Evolutionary conservation across 495 filamentous ascomycete genomes (phyloP).

Genomic region (Aspergillus steynii): DNA sequence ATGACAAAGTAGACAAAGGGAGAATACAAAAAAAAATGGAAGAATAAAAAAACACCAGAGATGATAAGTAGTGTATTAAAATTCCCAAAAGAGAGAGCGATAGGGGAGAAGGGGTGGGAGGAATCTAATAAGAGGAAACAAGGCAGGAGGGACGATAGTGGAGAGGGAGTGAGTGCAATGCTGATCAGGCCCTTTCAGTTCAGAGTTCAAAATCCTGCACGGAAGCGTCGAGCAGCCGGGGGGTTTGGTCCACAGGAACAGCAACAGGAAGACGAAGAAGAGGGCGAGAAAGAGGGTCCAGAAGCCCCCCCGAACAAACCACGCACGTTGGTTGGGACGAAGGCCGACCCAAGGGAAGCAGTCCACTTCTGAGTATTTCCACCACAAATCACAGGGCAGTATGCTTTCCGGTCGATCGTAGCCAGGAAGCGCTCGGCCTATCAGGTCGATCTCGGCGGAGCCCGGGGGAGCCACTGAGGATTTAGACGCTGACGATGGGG

Average conservation of each 20-base stretch:
- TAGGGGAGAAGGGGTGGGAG: conserved; percentile 5
- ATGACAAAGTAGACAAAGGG: conserved; percentile 7
- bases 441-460: conserved; percentile 17
- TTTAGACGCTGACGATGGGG: conserved; percentile 14
- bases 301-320: conserved; percentile 7
- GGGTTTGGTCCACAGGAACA: conserved; percentile 18
- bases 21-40: conserved; percentile 7
- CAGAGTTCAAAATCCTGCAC: conserved; percentile 18
- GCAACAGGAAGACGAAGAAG: conserved; percentile 1
- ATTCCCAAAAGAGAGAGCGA: conserved; percentile 3
- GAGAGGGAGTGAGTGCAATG: conserved; percentile 15
- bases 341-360: conserved; percentile 13
- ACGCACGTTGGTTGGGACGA: conserved; percentile 17
- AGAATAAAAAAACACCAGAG: conserved; percentile 5
- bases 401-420: conserved; percentile 23
- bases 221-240: conserved; percentile 19
- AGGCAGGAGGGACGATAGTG: conserved; percentile 1
- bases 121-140: conserved; percentile 10
- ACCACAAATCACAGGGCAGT: conserved; percentile 16
- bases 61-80: conserved; percentile 3
- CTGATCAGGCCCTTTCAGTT: conserved; percentile 13
- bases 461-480: background rate
- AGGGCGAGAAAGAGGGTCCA: conserved; percentile 6
- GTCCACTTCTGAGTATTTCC: conserved; percentile 4
- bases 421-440: conserved; percentile 16